These are phyloP conservation scores for Penicillium sp. DNA, from an alignment of 2,329 filamentous ascomycete genomes.

Conservation along the genomic window DNA sequence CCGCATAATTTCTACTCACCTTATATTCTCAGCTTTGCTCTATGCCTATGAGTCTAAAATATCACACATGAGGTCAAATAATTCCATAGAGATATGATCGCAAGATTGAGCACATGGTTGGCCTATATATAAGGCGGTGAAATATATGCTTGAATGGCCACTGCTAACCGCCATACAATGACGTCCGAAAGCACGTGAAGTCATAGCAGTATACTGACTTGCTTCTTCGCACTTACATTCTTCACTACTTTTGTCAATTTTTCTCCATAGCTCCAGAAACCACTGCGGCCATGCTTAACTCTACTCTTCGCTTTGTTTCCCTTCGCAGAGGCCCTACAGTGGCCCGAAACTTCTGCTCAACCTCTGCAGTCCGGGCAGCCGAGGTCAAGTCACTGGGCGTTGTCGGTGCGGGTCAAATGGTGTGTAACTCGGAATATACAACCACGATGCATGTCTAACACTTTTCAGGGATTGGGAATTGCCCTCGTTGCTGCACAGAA, in stretches of 20 bases:
- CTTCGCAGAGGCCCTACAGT: conserved; percentile 34
- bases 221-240: not conserved
- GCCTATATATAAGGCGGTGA: not conserved
- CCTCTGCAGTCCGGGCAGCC: conserved; percentile 58
- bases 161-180: not conserved
- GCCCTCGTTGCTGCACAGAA: conserved; percentile 87
- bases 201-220: conserved; percentile 1
- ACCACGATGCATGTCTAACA: conserved; percentile 19
- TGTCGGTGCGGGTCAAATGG: conserved; percentile 94
- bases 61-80: not conserved
- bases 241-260: not conserved
- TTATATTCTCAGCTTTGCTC: not conserved
- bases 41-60: not conserved
- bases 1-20: not conserved
- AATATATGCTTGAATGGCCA: not conserved
- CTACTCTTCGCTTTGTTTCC: conserved; percentile 27
- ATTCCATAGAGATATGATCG: too few species aligned
- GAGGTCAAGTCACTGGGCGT: conserved; percentile 87
- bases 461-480: conserved; percentile 79
- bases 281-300: conserved; percentile 34
- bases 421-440: conserved; percentile 42
- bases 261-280: not conserved
- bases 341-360: conserved; percentile 66
- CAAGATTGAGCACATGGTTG: not conserved
- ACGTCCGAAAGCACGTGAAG: conserved; percentile 24